Evolutionary conservation across 805 yeast species (phyloP), one percentile per base, ranked within the genome.

Genomic region (Naumovozyma baii): DNA sequence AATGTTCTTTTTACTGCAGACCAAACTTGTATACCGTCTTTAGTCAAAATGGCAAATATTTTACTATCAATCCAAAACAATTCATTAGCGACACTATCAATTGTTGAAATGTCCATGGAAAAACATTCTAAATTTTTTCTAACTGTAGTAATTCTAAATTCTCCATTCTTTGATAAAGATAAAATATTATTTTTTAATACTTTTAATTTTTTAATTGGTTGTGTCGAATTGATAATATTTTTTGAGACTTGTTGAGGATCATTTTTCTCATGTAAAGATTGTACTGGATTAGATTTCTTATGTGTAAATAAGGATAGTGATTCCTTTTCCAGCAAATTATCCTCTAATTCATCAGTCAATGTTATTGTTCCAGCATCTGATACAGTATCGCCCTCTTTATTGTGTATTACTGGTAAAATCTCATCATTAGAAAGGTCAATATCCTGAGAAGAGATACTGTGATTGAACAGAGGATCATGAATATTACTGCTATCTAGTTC

Each of bases 11-110:
- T 38, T 13, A 41, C 40, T 3, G 38, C 33, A 3, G 47, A 37
- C 50, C 52, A 54, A 13, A 55, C 34, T 31, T 45, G 48, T 3
- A 56, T 37, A 33, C 55, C 56, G 4, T 35, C 39, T 15, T 43
- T 42, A 31, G 51, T 55, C 4, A 56, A 35, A 3, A 47, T 44
- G 33, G 55, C 19, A 25, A 54, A 43, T 14, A 33, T 48, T 13
- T 42, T 43, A 19, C 38, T 38, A 36, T 51, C 54, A 15, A 56
- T 34, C 59, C 59, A 55, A 37, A 44, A 54, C n/a, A n/a, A n/a
- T n/a, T n/a, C n/a, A n/a, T n/a, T 14, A 22, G 26, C 26, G 26
- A 22, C 26, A 7, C 26, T 10, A 22, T 22, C 26, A 10, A 22
- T 22, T 10, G 26, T 22, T 22, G 10, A 7, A 22, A 22, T 10